phyloP scores from a whole-genome alignment of 1,284 basidiomycete genomes.

The Puccinia triticina region DNA sequence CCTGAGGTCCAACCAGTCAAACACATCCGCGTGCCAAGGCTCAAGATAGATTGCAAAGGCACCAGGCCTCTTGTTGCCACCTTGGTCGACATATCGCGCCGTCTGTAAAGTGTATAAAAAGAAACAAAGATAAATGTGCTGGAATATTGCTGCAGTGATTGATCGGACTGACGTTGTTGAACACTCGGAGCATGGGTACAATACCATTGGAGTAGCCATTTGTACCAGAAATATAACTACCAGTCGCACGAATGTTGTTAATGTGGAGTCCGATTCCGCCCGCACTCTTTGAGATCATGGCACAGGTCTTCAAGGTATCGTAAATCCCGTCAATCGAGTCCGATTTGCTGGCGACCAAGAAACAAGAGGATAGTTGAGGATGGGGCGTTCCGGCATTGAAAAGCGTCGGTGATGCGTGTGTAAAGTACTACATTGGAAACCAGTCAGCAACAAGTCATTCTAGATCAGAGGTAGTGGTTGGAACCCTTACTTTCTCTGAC shows the following conservation, averaged over 20 bases:
- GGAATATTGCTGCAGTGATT: constrained; percentile 4
- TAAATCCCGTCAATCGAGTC: constrained; percentile 99
- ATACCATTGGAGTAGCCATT: constrained; percentile 99
- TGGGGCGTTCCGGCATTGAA: constrained; percentile 98
- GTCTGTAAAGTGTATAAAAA: constrained; percentile 64
- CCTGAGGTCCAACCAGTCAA: constrained; percentile 95
- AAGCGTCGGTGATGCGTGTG: constrained; percentile 94
- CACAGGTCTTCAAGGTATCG: constrained; percentile 96
- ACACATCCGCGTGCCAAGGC: constrained; percentile 96
- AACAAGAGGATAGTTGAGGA: constrained; percentile 94
- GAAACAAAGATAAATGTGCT: not conserved
- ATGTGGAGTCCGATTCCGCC: constrained; percentile 97
- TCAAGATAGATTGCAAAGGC: constrained; percentile 98
- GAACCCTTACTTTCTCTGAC: constrained; percentile 68
- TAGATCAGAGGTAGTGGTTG: constrained; percentile 2
- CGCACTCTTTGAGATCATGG: constrained; percentile 99
- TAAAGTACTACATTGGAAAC: constrained; percentile 67
- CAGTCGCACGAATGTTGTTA: constrained; percentile 95
- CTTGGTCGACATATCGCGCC: constrained; percentile 98
- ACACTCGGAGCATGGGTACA: constrained; percentile 98
- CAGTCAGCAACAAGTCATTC: not conserved
- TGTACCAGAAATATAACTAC: constrained; percentile 86
- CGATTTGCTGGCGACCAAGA: constrained; percentile 97
- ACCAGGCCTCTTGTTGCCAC: constrained; percentile 98
- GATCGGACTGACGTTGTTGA: constrained; percentile 69